Base-by-base conservation (phyloP, 2,329 filamentous ascomycete genomes). In the Trichoderma sp. region DNA sequence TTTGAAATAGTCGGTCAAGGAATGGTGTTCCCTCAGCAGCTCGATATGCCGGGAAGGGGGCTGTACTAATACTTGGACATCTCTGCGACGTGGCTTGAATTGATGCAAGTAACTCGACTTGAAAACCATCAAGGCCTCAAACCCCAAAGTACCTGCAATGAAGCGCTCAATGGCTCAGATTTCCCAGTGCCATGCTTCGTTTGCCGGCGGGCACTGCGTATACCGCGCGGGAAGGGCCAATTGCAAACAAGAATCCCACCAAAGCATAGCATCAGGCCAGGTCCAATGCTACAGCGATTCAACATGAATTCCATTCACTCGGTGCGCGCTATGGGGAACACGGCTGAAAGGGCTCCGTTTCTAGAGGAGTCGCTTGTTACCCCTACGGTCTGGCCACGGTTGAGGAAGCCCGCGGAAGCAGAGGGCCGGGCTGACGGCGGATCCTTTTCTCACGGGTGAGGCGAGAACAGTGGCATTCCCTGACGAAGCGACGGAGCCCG, bases 31-130 rank as follows among this genome's bases (percentile, higher is more conserved):
- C 28, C 43, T 52, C 30, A 43, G 28, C 45, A 43, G 26, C 58
- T 50, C 12, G 50, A 52, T 52, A 24, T 61, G 57, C 43, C 34
- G 43, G 58, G 50, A 55, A 58, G 57, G 64, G 57, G 64, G 64
- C 34, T 34, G 41, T 64, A 30, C 30, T 34, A 50, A 24, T 51
- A 44, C 63, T 24, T 39, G 12, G 12, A 48, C 41, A n/a, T 47
- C 39, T 28, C 19, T 54, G 28, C 58, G 43, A 51, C 41, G 19
- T 48, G 56, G 48, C 50, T 50, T 19, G 64, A 57, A 15, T 30
- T 30, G 43, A 54, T 52, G 48, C 64, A 52, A 44, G 28, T 24
- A 44, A 24, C 43, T 50, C 52, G 26, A 39, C 34, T 39, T 39
- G 34, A 39, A 39, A 39, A 39, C 34, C 12, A 5, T 39, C 34